These are phyloP conservation scores for Phytophthora sansomeana DNA, from an alignment of 352 stramenopile genomes.

Conservation along the genomic window DNA sequence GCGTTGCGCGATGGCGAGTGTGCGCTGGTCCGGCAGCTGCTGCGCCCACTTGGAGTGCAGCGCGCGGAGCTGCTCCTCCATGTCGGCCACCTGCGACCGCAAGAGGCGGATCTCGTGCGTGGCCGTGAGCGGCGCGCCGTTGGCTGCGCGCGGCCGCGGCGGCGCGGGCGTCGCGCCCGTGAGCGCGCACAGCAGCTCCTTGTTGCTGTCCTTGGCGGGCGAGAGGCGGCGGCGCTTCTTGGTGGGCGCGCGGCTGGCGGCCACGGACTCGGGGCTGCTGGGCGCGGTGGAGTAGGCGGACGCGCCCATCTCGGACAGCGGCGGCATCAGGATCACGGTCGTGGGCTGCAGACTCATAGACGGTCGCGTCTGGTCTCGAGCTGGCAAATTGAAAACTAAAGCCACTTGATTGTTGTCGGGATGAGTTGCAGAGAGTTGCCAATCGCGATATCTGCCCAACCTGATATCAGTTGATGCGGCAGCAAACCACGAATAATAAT, in stretches of 20 bases:
- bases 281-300: conserved; percentile 15
- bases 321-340: conserved; percentile 29
- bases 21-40: conserved; percentile 36
- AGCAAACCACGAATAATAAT: no score
- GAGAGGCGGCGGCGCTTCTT: conserved; percentile 31
- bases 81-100: conserved; percentile 42
- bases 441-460: conserved; percentile 14
- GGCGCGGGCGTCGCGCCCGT: conserved; percentile 21
- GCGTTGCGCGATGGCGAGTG: conserved; percentile 27
- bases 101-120: conserved; percentile 47
- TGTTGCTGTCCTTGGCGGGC: conserved; percentile 7
- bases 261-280: conserved; percentile 14
- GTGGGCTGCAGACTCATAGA: conserved; percentile 28
- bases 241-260: neutral
- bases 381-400: conserved; percentile 32
- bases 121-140: conserved; percentile 30
- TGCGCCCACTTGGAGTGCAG: conserved; percentile 35
- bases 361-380: neutral
- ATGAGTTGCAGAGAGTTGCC: conserved; percentile 19
- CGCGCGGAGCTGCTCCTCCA: conserved; percentile 38
- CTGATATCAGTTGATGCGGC: no score
- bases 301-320: conserved; percentile 16
- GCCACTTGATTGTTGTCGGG: conserved; percentile 28
- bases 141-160: conserved; percentile 25
- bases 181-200: conserved; percentile 23